phyloP scores from a whole-genome alignment of 2,329 filamentous ascomycete species.

The Aspergillus arachidicola region DNA sequence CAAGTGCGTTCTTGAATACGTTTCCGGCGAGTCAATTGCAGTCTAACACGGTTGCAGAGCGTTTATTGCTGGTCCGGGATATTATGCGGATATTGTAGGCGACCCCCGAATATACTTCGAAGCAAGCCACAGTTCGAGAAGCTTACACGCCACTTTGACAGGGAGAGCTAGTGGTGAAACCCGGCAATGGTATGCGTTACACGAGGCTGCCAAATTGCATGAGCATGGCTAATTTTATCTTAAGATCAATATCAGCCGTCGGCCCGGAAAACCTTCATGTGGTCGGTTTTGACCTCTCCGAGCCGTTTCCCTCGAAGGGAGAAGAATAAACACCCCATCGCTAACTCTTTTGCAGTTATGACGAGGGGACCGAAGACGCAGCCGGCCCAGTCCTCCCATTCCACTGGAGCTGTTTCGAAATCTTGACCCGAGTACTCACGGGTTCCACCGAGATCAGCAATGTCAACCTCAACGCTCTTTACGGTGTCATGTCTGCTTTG shows the following conservation, averaged over 20 bases:
- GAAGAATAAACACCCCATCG: background rate
- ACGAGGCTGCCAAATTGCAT: background rate
- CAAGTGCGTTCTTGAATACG: slow-evolving; percentile 14
- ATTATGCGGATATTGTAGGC: slow-evolving; percentile 25
- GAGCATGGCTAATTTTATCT: background rate
- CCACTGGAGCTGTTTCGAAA: slow-evolving; percentile 26
- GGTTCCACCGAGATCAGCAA: slow-evolving; percentile 14
- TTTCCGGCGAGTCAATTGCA: background rate
- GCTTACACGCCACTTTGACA: slow-evolving; percentile 9
- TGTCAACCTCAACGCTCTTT: slow-evolving; percentile 20
- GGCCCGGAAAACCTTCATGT: slow-evolving; percentile 17
- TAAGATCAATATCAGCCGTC: background rate
- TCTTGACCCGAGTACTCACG: slow-evolving; percentile 21
- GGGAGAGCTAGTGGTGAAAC: slow-evolving; percentile 25
- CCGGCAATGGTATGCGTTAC: slow-evolving; percentile 10
- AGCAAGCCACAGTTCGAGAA: no score
- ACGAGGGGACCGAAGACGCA: slow-evolving; percentile 20
- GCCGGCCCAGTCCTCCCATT: slow-evolving; percentile 25
- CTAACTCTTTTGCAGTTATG: slow-evolving; percentile 20
- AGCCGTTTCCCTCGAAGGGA: background rate
- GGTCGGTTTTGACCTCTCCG: slow-evolving; percentile 12
- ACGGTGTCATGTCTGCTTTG: slow-evolving; percentile 18
- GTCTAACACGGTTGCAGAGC: slow-evolving; percentile 12
- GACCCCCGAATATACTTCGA: background rate
- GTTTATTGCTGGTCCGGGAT: slow-evolving; percentile 23